A percentile compares a stretch with the other conserved stretches of the same genome.
phyloP scores from a whole-genome alignment of 345 rosid genomes.

The Murraya koenigii region DNA sequence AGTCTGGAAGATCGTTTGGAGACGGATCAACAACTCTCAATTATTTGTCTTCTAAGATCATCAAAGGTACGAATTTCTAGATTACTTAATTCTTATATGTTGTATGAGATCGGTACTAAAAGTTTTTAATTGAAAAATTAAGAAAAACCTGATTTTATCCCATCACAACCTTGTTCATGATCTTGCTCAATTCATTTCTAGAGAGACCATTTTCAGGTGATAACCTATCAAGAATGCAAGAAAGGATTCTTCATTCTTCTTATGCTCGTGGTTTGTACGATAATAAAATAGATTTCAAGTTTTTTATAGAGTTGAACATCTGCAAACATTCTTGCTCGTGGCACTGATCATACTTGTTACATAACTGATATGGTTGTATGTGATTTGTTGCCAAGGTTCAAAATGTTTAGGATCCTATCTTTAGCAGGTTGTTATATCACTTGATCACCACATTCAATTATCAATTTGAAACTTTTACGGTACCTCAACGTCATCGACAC shows the following conservation, averaged over 20 bases:
- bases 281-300: background rate
- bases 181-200: constrained; percentile 18
- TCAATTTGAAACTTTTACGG: background rate
- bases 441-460: constrained; percentile 6
- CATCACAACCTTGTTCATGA: constrained; percentile 14
- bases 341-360: fast-evolving
- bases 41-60: too few relatives aligned
- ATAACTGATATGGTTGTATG: background rate
- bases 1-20: too few relatives aligned
- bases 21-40: too few relatives aligned
- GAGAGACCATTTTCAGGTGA: background rate
- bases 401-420: too few relatives aligned
- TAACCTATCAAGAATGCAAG: background rate
- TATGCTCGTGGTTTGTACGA: background rate
- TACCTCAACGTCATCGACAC: background rate
- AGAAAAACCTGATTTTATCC: too few relatives aligned
- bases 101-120: too few relatives aligned
- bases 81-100: too few relatives aligned
- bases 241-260: too few relatives aligned
- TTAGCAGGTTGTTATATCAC: background rate
- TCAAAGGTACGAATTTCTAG: too few relatives aligned
- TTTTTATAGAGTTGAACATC: background rate
- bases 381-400: constrained; percentile 6
- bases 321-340: constrained; percentile 16
- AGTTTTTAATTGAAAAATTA: too few relatives aligned